Evolutionary conservation across 2,329 filamentous ascomycete genomes (phyloP).

Genomic region (Aureobasidium sp.): DNA sequence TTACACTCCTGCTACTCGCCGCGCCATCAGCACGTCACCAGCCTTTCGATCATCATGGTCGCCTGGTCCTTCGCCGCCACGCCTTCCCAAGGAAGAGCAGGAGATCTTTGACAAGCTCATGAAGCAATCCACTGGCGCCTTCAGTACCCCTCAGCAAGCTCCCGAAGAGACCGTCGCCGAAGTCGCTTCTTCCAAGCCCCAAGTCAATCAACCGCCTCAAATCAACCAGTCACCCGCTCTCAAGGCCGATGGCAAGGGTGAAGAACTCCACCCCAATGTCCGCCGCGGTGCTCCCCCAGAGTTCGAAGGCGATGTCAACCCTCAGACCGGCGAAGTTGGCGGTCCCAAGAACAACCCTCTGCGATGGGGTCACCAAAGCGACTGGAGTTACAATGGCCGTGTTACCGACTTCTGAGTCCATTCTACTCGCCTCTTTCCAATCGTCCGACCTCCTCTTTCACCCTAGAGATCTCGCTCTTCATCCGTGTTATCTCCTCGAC

Average conservation of each 20-base stretch:
- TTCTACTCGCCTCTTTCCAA: slow-evolving; percentile 21
- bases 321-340: slow-evolving; percentile 88
- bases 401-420: slow-evolving; percentile 74
- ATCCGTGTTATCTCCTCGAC: slow-evolving; percentile 20
- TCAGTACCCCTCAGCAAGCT: slow-evolving; percentile 54
- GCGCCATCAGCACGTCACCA: slow-evolving; percentile 33
- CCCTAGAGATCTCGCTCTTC: slow-evolving; percentile 29
- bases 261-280: slow-evolving; percentile 63
- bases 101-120: slow-evolving; percentile 86
- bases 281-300: slow-evolving; percentile 75
- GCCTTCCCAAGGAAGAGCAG: slow-evolving; percentile 81
- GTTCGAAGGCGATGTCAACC: slow-evolving; percentile 88
- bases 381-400: slow-evolving; percentile 92
- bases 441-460: slow-evolving; percentile 28
- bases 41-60: slow-evolving; percentile 35
- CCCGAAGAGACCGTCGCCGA: slow-evolving; percentile 32
- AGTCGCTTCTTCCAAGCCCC: slow-evolving; percentile 21
- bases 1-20: slow-evolving; percentile 17
- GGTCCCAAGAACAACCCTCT: slow-evolving; percentile 96
- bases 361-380: slow-evolving; percentile 68
- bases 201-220: slow-evolving; percentile 24
- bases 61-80: slow-evolving; percentile 64
- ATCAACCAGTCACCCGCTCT: slow-evolving; percentile 36
- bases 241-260: slow-evolving; percentile 51
- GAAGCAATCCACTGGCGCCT: slow-evolving; percentile 66